Evolutionary conservation across 139 green algal genomes (phyloP), one percentile per base, ranked within the genome.

Genomic region (Chlamydomonas schloesseri): DNA sequence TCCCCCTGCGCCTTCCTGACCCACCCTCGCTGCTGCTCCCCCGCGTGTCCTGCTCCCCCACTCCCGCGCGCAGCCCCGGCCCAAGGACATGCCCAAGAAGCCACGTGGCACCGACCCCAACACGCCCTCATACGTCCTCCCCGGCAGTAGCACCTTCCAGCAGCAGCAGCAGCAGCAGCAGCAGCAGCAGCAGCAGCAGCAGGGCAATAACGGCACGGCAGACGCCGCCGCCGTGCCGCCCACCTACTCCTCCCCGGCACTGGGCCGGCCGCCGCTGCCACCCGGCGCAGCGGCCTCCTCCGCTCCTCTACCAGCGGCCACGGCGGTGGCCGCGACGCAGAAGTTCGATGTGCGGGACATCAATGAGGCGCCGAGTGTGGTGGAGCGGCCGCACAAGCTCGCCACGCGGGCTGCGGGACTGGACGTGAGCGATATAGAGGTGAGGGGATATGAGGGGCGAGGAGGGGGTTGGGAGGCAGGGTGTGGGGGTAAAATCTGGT

Each of bases 21-120:
- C 67, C 3, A 13, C 31, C 31, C 67, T 24, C 29, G 26, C 31
- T 28, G 8, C 8, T 46, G 42, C 67, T 26, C 31, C 26, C 31
- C 31, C 29, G 20, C 69, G n/a, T n/a, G n/a, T n/a, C n/a, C n/a
- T 17, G 33, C 57, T 15, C n/a, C 57, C 33, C 20, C 60, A 0
- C 8, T 8, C 34, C 21, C 14, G 34, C 37, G 3, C 69, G 26
- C 80, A 88, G 87, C 53, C 81, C 31, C 71, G 47, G 24, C 21
- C 47, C 36, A 72, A 77, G 29, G 42, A 70, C 5, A 2, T 71
- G 2, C 68, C 75, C 20, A 26, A 71, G 10, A 67, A 53, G 31
- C n/a, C 83, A 2, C 82, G 88, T 23, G 50, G 73, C 70, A 91
- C 88, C 18, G 67, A 91, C 83, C 88, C 88, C 53, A 73, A 67